Evolutionary conservation across 2,329 filamentous ascomycete species (phyloP), one percentile per base, ranked within the genome.

Genomic region (Tolypocladium tundrense): DNA sequence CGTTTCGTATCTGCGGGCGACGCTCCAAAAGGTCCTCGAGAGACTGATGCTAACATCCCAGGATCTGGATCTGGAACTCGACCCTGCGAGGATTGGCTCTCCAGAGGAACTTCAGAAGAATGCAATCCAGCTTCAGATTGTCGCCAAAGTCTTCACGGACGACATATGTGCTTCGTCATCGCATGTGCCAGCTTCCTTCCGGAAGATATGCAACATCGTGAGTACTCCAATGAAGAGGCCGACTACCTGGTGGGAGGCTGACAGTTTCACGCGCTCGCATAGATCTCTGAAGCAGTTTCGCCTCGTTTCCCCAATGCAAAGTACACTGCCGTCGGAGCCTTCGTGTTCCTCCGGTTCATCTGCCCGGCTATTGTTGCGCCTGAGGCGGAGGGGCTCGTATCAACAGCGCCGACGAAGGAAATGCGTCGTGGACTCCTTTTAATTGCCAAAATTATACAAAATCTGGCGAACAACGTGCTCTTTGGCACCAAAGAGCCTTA

Each of bases 401-500:
- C 77, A 19, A 75, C 75, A 1, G 66, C 82, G 3, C 85, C 85
- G 7, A 85, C 85, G 1, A 88, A 87, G 67, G 85, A 87, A 64
- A 86, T 88, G 82, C 79, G 86, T 21, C 79, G 86, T 57, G 85
- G 86, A 4, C 75, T 88, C 7, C 75, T 88, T 37, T 76, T 88
- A 39, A 88, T 88, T 62, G 85, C 86, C 54, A 88, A 88, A 66
- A 82, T 88, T 59, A 81, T 88, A 27, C 86, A 88, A 64, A 88
- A 88, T 65, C 74, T 88, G 41, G 86, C 86, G 41, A 88, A 88
- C 64, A 88, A 88, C 59, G 85, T 88, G 35, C 74, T 88, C 1
- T 88, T 88, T 63, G 86, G 86, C 4, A 84, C 84, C 40, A 88
- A 88, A 68, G 86, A 88, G 66, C 83, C 84, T 4, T 88, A 87